Evolutionary conservation across 2,329 filamentous ascomycete species (phyloP).

Genomic region (Beauveria sp.): DNA sequence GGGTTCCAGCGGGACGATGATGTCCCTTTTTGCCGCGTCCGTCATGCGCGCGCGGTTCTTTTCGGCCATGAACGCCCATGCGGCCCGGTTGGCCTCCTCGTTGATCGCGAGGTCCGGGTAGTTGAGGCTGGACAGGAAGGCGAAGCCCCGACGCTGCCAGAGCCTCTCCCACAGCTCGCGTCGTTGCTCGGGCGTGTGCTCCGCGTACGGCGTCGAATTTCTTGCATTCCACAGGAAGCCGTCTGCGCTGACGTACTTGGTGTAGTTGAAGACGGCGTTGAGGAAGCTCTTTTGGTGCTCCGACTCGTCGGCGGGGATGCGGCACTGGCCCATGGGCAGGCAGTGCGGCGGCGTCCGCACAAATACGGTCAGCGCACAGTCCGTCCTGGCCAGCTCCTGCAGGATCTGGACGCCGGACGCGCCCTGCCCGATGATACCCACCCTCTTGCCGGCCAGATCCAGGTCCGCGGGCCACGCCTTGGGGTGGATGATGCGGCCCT

Average conservation of each 20-base stretch:
- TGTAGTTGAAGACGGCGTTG: too few species aligned
- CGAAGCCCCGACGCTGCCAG: background rate
- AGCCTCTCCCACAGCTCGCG: background rate
- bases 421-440: background rate
- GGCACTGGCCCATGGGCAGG: background rate
- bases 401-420: background rate
- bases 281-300: too few species aligned
- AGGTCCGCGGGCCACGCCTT: conserved; percentile 20
- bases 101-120: background rate
- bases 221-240: too few species aligned
- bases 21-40: conserved; percentile 9
- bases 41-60: conserved; percentile 3
- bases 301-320: background rate
- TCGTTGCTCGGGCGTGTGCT: background rate
- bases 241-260: too few species aligned
- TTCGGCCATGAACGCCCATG: background rate
- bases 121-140: too few species aligned
- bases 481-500: conserved; percentile 22
- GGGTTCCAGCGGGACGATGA: conserved; percentile 8
- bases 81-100: background rate
- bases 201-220: too few species aligned
- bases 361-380: background rate
- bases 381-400: background rate
- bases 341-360: background rate
- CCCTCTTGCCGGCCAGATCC: conserved; percentile 17